A percentile compares a stretch with the other conserved stretches of the same genome.
phyloP scores from a whole-genome alignment of 345 rosid species.

The rapeseed (Brassica napus) region DNA sequence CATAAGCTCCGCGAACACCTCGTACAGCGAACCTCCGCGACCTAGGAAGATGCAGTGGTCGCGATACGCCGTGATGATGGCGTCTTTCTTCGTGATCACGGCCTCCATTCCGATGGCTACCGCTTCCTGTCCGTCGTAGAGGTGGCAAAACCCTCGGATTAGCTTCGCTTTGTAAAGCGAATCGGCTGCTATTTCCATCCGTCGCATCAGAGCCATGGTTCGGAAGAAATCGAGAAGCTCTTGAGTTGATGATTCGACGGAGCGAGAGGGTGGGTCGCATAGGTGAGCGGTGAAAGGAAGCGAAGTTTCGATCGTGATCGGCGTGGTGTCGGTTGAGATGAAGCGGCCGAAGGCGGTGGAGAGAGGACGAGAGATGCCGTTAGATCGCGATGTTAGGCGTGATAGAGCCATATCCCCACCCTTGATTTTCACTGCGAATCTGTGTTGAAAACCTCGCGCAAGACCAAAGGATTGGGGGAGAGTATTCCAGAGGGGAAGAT shows the following conservation, averaged over 20 bases:
- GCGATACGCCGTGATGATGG: constrained; percentile 85
- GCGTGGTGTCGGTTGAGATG: constrained; percentile 70
- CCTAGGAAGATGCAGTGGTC: constrained; percentile 86
- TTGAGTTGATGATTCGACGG: constrained; percentile 61
- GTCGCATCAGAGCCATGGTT: constrained; percentile 85
- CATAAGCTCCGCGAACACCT: constrained; percentile 89
- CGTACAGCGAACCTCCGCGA: constrained; percentile 77
- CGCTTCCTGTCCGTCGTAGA: constrained; percentile 98
- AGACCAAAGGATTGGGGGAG: too few relatives aligned
- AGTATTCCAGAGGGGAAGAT: too few relatives aligned
- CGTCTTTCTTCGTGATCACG: constrained; percentile 79
- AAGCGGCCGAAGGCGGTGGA: constrained; percentile 51
- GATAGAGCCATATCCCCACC: constrained; percentile 61
- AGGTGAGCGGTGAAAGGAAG: constrained; percentile 76
- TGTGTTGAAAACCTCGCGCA: not conserved
- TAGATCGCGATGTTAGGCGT: constrained; percentile 41
- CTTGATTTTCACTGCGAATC: constrained; percentile 11
- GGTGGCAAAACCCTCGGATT: constrained; percentile 93
- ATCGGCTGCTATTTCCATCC: constrained; percentile 97
- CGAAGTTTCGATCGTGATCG: constrained; percentile 82
- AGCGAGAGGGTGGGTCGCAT: constrained; percentile 81
- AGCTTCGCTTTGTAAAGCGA: constrained; percentile 45
- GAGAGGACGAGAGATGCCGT: constrained; percentile 44
- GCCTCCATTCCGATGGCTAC: constrained; percentile 97
- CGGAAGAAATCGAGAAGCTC: constrained; percentile 80